Evolutionary conservation across 2,329 filamentous ascomycete genomes (phyloP).

Genomic region (Harringtonia lauricola): DNA sequence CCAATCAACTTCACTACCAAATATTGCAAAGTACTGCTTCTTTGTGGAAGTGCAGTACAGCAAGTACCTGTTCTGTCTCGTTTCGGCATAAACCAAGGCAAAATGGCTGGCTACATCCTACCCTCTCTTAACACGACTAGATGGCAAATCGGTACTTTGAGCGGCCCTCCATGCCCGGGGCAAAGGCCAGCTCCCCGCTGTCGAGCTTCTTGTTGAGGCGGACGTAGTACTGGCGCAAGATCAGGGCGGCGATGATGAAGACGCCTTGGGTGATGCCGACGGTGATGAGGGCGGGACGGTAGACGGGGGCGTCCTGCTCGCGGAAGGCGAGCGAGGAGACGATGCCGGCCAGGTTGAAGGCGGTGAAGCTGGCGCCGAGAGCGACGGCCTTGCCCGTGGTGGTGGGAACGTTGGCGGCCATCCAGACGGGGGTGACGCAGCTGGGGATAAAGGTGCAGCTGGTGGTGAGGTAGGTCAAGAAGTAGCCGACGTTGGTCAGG

Average conservation of each 20-base stretch:
- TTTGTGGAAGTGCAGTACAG: too few relatives aligned
- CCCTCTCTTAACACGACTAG: neutral
- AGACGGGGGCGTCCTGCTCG: conserved; percentile 9
- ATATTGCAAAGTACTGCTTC: too few relatives aligned
- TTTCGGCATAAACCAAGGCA: too few relatives aligned
- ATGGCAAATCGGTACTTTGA: neutral
- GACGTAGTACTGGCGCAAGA: neutral
- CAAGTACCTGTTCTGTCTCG: too few relatives aligned
- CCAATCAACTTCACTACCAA: too few relatives aligned
- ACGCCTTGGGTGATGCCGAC: conserved; percentile 7
- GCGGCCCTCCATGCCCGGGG: neutral
- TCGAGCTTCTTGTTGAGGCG: neutral
- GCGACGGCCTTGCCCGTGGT: conserved; percentile 13
- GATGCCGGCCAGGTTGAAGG: conserved; percentile 12
- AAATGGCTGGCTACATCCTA: too few relatives aligned
- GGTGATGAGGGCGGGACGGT: conserved; percentile 12
- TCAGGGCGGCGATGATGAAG: neutral
- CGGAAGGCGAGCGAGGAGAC: conserved; percentile 10
- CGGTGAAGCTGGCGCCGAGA: conserved; percentile 12
- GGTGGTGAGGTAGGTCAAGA: conserved; percentile 14
- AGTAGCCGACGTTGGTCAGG: conserved; percentile 11
- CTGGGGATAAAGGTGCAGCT: conserved; percentile 12
- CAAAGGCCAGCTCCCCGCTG: neutral
- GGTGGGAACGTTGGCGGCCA: conserved; percentile 10
- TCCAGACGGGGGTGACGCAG: conserved; percentile 13